Base-by-base conservation (phyloP, 2,329 filamentous ascomycete species). In the Fonsecaea pedrosoi region DNA sequence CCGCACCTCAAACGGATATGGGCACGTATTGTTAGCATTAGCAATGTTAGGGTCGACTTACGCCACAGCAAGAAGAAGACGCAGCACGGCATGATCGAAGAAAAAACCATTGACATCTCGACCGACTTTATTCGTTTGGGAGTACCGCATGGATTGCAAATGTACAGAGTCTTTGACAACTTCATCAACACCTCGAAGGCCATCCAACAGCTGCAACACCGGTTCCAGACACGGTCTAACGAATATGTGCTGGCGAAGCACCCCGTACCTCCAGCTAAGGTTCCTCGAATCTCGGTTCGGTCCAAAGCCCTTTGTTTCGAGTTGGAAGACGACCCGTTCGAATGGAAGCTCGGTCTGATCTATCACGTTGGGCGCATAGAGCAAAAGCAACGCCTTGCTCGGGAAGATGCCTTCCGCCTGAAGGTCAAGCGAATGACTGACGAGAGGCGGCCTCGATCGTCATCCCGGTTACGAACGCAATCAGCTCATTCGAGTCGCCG, bases 331-430 rank as follows among this genome's bases (percentile, higher is more conserved):
- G 94, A 95, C 58, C 90, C 92, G 0, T 99, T 99, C 74, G 95
- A 99, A 77, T 99, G 94, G 92, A 98, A 97, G 76, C 83, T 99
- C 9, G 92, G 94, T 15, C 89, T 93, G 75, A 99, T 99, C 60
- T 99, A 98, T 77, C 89, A 94, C 37, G 88, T 92, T 54, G 95
- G 96, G 0, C 84, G 94, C 21, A 83, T 94, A 63, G 95, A 99
- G 77, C 94, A 98, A 78, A 89, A 90, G 76, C 95, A 98, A 77
- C 87, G 95, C 21, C 82, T 96, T 62, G 94, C 94, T 4, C 88
- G 95, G 53, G 92, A 97, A 77, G 92, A 96, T 71, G 94, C 94
- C 0, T 98, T 96, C 78, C 83, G 88, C 13, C 82, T 96, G 66
- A 99, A 99, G 77, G 86, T 90, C 13, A 96, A 94, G 77, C 94